Conservation (phyloP, 768 basidiomycete genomes). For the Macrolepiota albuminosa region DNA sequence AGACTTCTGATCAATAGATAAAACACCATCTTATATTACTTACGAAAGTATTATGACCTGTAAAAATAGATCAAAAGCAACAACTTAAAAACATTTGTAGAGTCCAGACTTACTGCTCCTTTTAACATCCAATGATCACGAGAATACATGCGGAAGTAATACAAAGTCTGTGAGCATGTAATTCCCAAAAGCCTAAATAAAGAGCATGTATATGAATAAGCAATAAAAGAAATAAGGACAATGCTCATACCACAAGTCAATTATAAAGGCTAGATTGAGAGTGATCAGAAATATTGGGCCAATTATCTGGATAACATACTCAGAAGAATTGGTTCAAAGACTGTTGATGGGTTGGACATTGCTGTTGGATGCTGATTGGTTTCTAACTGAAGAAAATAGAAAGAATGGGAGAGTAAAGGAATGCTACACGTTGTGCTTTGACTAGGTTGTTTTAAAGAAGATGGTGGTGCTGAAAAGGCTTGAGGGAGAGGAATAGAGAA, state of each 20-base stretch:
- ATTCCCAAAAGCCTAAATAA: background rate
- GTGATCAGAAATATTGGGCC: background rate
- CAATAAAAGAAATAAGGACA: background rate
- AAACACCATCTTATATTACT: background rate
- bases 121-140: background rate
- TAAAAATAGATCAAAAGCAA: background rate
- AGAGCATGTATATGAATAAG: background rate
- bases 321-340: background rate
- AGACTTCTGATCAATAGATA: background rate
- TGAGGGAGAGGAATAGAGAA: background rate
- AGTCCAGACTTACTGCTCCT: background rate
- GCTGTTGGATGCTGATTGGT: background rate
- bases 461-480: background rate
- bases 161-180: background rate
- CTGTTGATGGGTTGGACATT: background rate
- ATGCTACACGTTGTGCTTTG: background rate
- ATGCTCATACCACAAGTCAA: background rate
- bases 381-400: background rate
- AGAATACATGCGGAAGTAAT: background rate
- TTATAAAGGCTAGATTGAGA: background rate
- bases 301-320: background rate
- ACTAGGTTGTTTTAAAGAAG: background rate
- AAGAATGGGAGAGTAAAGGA: background rate
- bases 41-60: background rate
- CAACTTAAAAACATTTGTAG: background rate